Conservation (phyloP, 805 yeast species). For the Kluyveromyces starmeri region DNA sequence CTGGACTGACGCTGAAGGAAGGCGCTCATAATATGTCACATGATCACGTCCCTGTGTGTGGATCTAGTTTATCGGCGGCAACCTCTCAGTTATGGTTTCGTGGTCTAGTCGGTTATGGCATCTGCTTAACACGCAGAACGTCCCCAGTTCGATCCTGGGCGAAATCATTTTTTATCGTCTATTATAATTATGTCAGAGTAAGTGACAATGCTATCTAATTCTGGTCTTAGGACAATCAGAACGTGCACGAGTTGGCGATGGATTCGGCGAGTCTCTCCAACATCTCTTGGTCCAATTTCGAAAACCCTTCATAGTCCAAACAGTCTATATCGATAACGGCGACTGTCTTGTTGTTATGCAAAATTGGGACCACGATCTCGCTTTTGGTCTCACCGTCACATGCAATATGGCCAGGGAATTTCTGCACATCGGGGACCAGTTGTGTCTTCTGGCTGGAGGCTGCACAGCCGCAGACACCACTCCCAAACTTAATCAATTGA, state of each 20-base stretch:
- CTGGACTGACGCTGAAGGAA: too few relatives aligned
- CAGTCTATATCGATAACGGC: slow-evolving; percentile 92
- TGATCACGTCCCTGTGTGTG: too few relatives aligned
- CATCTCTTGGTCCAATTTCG: slow-evolving; percentile 45
- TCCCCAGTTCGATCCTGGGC: slow-evolving; percentile 99
- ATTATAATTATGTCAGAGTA: background rate
- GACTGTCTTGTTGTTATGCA: slow-evolving; percentile 35
- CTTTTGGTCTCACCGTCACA: slow-evolving; percentile 93
- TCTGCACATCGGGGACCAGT: slow-evolving; percentile 65
- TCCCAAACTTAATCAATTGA: slow-evolving; percentile 66
- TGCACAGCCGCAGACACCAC: slow-evolving; percentile 90
- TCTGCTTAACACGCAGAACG: slow-evolving; percentile 99
- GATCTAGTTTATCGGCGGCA: too few relatives aligned
- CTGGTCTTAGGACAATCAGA: too few relatives aligned
- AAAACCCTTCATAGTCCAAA: slow-evolving; percentile 54
- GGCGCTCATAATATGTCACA: too few relatives aligned
- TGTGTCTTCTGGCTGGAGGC: slow-evolving; percentile 54
- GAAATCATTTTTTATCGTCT: slow-evolving; percentile 59
- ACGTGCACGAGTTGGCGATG: slow-evolving; percentile 47
- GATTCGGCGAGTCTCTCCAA: slow-evolving; percentile 51
- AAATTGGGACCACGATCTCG: slow-evolving; percentile 86
- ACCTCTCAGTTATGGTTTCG: too few relatives aligned
- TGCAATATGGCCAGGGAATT: slow-evolving; percentile 89
- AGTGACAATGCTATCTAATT: background rate
- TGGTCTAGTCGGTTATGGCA: slow-evolving; percentile 99